Evolutionary conservation across 2,329 filamentous ascomycete species (phyloP), one percentile per base, ranked within the genome.

Genomic region (Colletotrichum truncatum): DNA sequence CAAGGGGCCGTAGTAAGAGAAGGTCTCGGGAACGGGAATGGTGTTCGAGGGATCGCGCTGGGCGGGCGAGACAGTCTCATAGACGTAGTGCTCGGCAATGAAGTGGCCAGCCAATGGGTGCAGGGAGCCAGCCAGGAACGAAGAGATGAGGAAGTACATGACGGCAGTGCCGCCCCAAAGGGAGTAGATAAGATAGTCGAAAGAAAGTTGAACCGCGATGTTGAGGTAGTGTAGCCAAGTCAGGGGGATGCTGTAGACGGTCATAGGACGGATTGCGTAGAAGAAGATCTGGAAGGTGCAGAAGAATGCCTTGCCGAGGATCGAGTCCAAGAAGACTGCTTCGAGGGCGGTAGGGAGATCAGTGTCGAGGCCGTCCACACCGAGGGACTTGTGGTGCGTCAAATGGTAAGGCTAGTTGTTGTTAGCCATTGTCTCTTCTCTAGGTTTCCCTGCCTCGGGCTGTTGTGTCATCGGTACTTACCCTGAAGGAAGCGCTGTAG

Each of bases 281-380:
- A 99, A 99, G 76, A 99, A 87, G 78, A 99, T 98, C 81, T 99
- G 96, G 83, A 98, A 99, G 71, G 96, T 99, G 82, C 92, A 95
- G 87, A 99, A 99, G 84, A 99, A 99, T 70, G 96, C 91, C 82
- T 99, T 99, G 77, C 96, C 96, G 16, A 95, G 88, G 72, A 99
- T 90, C 7, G 94, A 98, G 83, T 99, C 93, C 73, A 99, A 90
- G 77, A 99, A 91, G 75, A 97, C 81, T 68, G 94, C 95, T 82
- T 99, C 96, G 53, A 98, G 80, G 51, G 93, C 89, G 16, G 96
- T 98, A 23, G 96, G 96, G 26, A 99, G 90, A 75, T 99, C 96
- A 45, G 95, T 97, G 78, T 99, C 96, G 43, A 99, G 88, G 61
- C 96, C 96, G 73, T 97, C 93, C 53, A 99, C 95, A 67, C 96